Percentiles rank a stretch among this genome's conserved stretches.
Evolutionary conservation across 73 alveolate species (phyloP).

Genomic region (Paramecium pentaurelia): DNA sequence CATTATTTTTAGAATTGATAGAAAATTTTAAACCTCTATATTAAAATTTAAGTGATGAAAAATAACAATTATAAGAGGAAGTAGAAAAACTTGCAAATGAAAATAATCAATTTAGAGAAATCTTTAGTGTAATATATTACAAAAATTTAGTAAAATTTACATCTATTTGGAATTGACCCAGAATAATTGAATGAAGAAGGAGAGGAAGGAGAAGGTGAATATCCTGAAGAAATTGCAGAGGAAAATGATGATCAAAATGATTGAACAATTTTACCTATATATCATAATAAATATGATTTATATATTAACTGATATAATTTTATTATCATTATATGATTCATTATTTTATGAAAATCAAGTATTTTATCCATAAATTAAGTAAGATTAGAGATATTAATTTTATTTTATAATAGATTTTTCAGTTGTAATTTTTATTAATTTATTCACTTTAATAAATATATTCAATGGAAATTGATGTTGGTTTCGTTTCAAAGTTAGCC

Average conservation of each 20-base stretch:
- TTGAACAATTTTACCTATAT: background rate
- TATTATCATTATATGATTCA: no score
- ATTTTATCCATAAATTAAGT: no score
- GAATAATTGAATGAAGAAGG: conserved; percentile 31
- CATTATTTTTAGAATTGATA: background rate
- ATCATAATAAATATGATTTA: background rate
- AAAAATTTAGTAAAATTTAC: conserved; percentile 4
- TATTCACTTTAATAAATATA: background rate
- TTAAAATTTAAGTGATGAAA: conserved; percentile 23
- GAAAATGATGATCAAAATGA: conserved; percentile 27
- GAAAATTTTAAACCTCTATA: conserved; percentile 16
- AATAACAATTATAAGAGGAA: conserved; percentile 16
- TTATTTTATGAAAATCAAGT: no score
- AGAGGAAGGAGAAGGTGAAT: conserved; percentile 1
- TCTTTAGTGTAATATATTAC: conserved; percentile 8
- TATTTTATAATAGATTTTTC: no score
- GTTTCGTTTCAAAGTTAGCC: background rate
- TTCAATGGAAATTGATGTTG: conserved; percentile 7
- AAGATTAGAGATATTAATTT: no score
- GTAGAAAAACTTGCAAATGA: conserved; percentile 26
- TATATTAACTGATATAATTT: background rate
- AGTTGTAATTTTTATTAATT: no score
- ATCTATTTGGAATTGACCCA: conserved; percentile 33
- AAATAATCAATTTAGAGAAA: conserved; percentile 35
- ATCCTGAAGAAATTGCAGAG: background rate